Base-by-base conservation (phyloP, 805 yeast genomes). In the Candida gorgasii region DNA sequence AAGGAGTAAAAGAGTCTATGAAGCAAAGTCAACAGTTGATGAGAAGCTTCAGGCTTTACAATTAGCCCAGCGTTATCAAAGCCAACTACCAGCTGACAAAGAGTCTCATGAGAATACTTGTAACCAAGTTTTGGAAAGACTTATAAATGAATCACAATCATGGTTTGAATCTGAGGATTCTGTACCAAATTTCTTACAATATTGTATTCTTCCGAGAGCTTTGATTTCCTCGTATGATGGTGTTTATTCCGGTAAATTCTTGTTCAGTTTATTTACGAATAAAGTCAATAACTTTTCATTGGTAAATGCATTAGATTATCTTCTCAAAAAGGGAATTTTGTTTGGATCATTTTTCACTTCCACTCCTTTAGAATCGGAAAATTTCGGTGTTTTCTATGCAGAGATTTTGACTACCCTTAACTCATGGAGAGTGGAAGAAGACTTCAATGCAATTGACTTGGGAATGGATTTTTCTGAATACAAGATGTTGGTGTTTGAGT, bases 161-260 rank as follows among this genome's bases (percentile, higher is more conserved):
- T 78, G 82, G 83, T 78, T 80, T 46, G 38, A 51, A 3, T 45
- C 40, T 7, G 61, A 53, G 20, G 18, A 14, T 5, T 48, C 45
- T 3, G 16, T 50, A 1, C 36, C 40, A 15, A 22, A 62, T 1
- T 77, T 88, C 36, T 55, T 88, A 26, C 82, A 83, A 46, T 59
- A 62, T 40, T 88, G 96, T 59, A 52, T 88, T 5, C 61, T 89
- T 9, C 97, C 96, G 8, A 71, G 97, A 49, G 74, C 82, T 3
- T 59, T 84, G 2, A 89, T 84, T 49, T 86, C 97, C 0, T 80
- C 95, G 0, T 77, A 83, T 48, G 97, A 89, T 64, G 95, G 97
- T 0, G 69, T 85, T 0, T 90, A 67, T 56, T 62, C 81, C 26
- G 79, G 86, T 0, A 69, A 72, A 42, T 87, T 89, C 54, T 48